These are phyloP conservation scores for Aureobasidium sp. DNA, from an alignment of 2,329 filamentous ascomycete genomes.

Conservation along the genomic window DNA sequence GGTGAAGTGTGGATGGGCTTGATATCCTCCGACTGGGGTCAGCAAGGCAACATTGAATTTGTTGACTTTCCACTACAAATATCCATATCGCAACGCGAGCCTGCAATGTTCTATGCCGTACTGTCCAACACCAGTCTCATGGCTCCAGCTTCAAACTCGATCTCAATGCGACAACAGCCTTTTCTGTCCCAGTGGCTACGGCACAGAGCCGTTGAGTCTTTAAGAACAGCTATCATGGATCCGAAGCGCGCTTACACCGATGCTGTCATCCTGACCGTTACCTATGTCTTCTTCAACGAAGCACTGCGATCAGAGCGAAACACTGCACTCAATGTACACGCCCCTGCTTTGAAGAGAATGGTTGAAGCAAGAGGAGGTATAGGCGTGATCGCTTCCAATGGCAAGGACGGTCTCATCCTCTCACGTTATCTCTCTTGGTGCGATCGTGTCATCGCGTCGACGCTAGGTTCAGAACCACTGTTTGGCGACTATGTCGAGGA, in stretches of 20 bases:
- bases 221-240: background rate
- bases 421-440: background rate
- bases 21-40: background rate
- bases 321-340: background rate
- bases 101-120: constrained; percentile 2
- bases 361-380: background rate
- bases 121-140: background rate
- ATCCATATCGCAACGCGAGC: background rate
- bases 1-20: background rate
- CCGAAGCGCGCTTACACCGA: background rate
- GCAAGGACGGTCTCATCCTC: background rate
- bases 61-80: background rate
- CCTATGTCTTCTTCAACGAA: background rate
- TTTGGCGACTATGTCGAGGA: background rate
- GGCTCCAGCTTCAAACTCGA: background rate
- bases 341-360: background rate
- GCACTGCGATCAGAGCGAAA: background rate
- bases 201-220: background rate
- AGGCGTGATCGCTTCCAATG: background rate
- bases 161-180: background rate
- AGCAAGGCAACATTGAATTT: background rate
- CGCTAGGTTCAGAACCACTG: background rate
- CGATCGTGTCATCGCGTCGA: background rate
- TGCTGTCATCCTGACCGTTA: background rate
- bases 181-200: constrained; percentile 1